Evolutionary conservation across 148 eudicot genomes (phyloP).

Genomic region (Vaccinium darrowii): DNA sequence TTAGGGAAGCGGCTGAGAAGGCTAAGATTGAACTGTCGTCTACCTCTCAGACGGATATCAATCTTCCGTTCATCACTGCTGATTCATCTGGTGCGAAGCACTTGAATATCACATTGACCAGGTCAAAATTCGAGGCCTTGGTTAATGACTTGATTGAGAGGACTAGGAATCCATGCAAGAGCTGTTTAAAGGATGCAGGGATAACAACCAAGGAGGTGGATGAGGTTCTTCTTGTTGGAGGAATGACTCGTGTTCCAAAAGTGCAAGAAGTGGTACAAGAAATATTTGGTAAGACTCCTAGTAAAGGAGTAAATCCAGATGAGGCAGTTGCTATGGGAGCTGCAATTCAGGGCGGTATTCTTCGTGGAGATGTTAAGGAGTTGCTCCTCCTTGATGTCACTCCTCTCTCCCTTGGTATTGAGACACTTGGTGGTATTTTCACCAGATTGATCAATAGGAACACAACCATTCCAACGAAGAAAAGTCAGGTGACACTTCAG

Average conservation of each 20-base stretch:
- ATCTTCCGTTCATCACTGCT: slow-evolving; percentile 86
- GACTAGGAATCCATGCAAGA: slow-evolving; percentile 76
- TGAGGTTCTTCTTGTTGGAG: slow-evolving; percentile 95
- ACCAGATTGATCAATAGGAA: slow-evolving; percentile 83
- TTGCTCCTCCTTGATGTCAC: slow-evolving; percentile 92
- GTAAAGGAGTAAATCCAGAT: slow-evolving; percentile 96
- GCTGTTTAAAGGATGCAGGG: slow-evolving; percentile 90
- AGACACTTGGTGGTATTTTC: slow-evolving; percentile 92
- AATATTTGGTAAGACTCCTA: slow-evolving; percentile 82
- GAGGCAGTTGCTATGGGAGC: slow-evolving; percentile 99
- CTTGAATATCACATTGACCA: slow-evolving; percentile 78
- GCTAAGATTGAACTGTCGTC: slow-evolving; percentile 95
- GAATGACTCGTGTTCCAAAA: slow-evolving; percentile 93
- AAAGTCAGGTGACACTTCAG: slow-evolving; percentile 65
- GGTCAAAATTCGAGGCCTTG: slow-evolving; percentile 82
- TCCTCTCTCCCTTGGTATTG: slow-evolving; percentile 93
- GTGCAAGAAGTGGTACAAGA: slow-evolving; percentile 75
- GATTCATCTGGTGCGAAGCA: slow-evolving; percentile 96
- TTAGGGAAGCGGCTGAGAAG: slow-evolving; percentile 94
- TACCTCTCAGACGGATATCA: slow-evolving; percentile 87
- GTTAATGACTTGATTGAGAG: slow-evolving; percentile 79
- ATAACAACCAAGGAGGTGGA: slow-evolving; percentile 67
- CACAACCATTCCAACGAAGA: slow-evolving; percentile 97
- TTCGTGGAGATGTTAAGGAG: slow-evolving; percentile 96
- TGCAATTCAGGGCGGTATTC: slow-evolving; percentile 94